Percentiles rank a stretch among this genome's conserved stretches.
Evolutionary conservation across 345 rosid genomes (phyloP).

Genomic region (Sonneratia alba): DNA sequence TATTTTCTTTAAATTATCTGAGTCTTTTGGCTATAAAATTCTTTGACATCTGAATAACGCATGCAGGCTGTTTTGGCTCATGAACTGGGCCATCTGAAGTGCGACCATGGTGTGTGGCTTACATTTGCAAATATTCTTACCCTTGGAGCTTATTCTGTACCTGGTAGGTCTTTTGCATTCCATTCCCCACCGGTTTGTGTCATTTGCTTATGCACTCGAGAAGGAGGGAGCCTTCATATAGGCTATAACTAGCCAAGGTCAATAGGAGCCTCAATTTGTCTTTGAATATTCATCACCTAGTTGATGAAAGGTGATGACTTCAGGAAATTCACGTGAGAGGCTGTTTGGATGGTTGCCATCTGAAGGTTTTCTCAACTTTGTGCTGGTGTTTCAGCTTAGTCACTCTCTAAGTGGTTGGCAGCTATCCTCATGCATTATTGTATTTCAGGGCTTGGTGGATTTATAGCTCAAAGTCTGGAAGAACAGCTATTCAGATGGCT

Average conservation of each 20-base stretch:
- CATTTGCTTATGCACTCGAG: neutral
- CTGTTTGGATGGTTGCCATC: neutral
- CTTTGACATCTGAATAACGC: slow-evolving; percentile 12
- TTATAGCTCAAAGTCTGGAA: slow-evolving; percentile 77
- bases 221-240: neutral
- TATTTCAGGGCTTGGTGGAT: slow-evolving; percentile 64
- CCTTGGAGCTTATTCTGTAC: slow-evolving; percentile 83
- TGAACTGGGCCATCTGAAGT: slow-evolving; percentile 92
- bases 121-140: slow-evolving; percentile 90
- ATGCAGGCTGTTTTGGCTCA: slow-evolving; percentile 89
- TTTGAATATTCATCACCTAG: neutral
- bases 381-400: neutral
- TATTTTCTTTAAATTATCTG: neutral
- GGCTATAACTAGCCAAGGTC: no score
- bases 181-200: neutral
- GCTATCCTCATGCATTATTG: neutral
- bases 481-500: slow-evolving; percentile 89
- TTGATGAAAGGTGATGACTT: neutral
- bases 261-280: no score
- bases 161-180: slow-evolving; percentile 48
- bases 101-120: slow-evolving; percentile 97
- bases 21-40: neutral
- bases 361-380: neutral
- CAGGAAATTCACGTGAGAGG: neutral
- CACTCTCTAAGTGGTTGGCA: neutral